Conservation (phyloP, 78 protist genomes). For the Isochrysis galbana region DNA sequence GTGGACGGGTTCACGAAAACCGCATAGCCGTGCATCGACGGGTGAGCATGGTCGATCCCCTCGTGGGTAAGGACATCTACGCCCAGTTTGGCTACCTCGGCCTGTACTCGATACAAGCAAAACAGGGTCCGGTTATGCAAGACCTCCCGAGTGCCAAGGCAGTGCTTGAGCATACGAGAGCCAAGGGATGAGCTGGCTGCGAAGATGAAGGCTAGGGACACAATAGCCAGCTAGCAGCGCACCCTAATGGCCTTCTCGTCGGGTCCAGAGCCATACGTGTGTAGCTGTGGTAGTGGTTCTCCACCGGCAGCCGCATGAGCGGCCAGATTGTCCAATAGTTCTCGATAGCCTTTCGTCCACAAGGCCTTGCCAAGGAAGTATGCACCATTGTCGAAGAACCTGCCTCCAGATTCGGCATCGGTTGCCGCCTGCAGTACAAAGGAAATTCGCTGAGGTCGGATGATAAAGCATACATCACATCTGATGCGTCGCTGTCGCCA, state of each 20-base stretch:
- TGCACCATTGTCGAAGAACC: background rate
- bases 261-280: background rate
- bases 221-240: too few relatives aligned
- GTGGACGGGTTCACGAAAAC: conserved; percentile 38
- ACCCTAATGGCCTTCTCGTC: background rate
- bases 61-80: background rate
- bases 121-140: too few relatives aligned
- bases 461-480: too few relatives aligned
- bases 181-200: too few relatives aligned
- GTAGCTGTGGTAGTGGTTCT: background rate
- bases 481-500: too few relatives aligned
- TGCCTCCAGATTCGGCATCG: background rate
- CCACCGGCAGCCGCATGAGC: background rate
- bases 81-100: background rate
- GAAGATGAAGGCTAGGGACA: too few relatives aligned
- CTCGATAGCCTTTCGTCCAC: conserved; percentile 41
- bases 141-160: too few relatives aligned
- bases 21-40: background rate
- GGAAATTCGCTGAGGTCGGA: too few relatives aligned
- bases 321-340: background rate
- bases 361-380: conserved; percentile 39
- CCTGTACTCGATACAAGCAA: too few relatives aligned
- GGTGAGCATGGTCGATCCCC: conserved; percentile 34
- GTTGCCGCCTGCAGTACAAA: too few relatives aligned
- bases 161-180: too few relatives aligned